These are phyloP conservation scores for Rauvolfia tetraphylla DNA, from an alignment of 257 asterid genomes.

Conservation along the genomic window DNA sequence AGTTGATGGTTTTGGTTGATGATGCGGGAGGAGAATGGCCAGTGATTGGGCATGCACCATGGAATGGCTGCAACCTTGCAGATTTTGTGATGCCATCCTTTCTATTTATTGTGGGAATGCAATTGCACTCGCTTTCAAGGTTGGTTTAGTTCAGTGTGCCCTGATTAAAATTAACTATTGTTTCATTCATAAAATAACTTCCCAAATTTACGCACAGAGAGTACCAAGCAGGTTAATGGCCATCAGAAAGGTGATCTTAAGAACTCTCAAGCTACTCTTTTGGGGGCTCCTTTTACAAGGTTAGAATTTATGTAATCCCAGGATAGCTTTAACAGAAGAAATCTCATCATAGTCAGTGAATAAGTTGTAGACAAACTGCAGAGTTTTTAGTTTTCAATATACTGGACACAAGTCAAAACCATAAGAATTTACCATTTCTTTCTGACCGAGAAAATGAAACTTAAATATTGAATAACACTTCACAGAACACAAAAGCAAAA, in stretches of 20 bases:
- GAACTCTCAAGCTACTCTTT: constrained; percentile 66
- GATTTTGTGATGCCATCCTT: constrained; percentile 89
- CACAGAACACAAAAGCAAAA: neutral
- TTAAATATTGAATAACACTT: neutral
- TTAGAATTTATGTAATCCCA: constrained; percentile 24
- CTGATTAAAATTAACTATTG: neutral
- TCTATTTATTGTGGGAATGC: constrained; percentile 77
- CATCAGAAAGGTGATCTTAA: constrained; percentile 50
- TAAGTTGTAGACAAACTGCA: neutral
- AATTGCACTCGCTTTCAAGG: constrained; percentile 72
- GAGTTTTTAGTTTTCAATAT: neutral
- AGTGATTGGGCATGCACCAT: constrained; percentile 68
- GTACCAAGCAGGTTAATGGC: constrained; percentile 43
- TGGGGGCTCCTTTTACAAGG: constrained; percentile 90
- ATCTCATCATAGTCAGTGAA: neutral
- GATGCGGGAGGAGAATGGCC: constrained; percentile 88
- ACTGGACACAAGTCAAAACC: neutral
- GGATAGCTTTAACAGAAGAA: neutral
- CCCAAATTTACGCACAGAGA: constrained; percentile 34
- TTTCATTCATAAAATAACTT: neutral
- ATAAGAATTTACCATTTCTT: neutral
- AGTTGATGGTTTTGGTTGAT: constrained; percentile 79
- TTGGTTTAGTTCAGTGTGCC: constrained; percentile 9
- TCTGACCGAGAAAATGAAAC: neutral
- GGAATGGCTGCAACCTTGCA: constrained; percentile 85